A percentile compares a stretch with the other conserved stretches of the same genome.
These are phyloP conservation scores for Puccinia triticina DNA, from an alignment of 1,284 basidiomycete species.

Conservation along the genomic window DNA sequence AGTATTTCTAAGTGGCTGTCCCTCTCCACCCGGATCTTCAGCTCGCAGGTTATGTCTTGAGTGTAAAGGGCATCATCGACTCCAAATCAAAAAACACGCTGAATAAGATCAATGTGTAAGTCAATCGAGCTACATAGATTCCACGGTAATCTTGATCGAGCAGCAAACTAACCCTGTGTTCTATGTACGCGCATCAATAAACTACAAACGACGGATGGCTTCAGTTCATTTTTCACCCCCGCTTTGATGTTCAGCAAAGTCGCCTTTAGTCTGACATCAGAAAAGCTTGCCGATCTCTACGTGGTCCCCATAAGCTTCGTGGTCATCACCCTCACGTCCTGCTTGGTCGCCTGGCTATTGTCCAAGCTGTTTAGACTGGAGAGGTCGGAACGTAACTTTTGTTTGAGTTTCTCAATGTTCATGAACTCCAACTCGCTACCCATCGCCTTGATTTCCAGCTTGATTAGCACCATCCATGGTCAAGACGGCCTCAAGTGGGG, in stretches of 20 bases:
- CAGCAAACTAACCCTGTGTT: too few relatives aligned
- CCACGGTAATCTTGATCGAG: neutral
- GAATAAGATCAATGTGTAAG: conserved; percentile 38
- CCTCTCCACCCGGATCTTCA: neutral
- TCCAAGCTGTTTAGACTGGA: conserved; percentile 59
- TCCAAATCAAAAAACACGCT: conserved; percentile 59
- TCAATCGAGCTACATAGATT: neutral
- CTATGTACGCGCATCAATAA: conserved; percentile 57
- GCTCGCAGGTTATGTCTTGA: conserved; percentile 61
- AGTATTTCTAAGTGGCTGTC: neutral
- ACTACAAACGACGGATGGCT: conserved; percentile 52
- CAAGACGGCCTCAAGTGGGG: conserved; percentile 55
- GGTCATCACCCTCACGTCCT: conserved; percentile 60
- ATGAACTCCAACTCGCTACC: conserved; percentile 60
- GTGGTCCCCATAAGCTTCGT: conserved; percentile 62
- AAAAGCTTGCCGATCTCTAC: conserved; percentile 61
- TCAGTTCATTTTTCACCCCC: conserved; percentile 59
- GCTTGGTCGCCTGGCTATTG: conserved; percentile 57
- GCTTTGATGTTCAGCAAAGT: conserved; percentile 62
- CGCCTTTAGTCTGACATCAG: conserved; percentile 62
- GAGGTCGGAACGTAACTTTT: conserved; percentile 61
- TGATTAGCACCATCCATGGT: conserved; percentile 59
- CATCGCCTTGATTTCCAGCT: conserved; percentile 63
- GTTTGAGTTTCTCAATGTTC: conserved; percentile 56
- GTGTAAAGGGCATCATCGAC: conserved; percentile 61